phyloP scores from a whole-genome alignment of 805 yeast genomes.

The Suhomyces canberraensis region DNA sequence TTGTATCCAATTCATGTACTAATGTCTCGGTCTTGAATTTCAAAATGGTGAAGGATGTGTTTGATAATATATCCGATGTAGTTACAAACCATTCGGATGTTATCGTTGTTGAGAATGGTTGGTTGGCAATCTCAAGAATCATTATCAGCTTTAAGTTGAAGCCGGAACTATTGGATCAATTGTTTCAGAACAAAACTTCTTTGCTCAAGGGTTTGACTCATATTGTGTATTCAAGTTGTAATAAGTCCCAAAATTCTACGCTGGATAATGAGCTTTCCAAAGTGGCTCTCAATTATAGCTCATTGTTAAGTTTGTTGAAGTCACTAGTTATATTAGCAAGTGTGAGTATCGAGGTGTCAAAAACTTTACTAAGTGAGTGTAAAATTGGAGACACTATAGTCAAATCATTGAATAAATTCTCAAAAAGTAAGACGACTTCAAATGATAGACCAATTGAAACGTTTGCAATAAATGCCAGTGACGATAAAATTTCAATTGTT shows the following conservation, averaged over 20 bases:
- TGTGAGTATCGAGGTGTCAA: conserved; percentile 40
- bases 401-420: conserved; percentile 50
- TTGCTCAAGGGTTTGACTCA: conserved; percentile 23
- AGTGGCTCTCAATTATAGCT: conserved; percentile 29
- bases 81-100: conserved; percentile 55
- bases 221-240: conserved; percentile 24
- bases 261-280: conserved; percentile 14
- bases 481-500: conserved; percentile 49
- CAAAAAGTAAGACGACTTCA: conserved; percentile 24
- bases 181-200: conserved; percentile 23
- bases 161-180: conserved; percentile 43
- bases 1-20: conserved; percentile 67
- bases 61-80: conserved; percentile 58
- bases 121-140: conserved; percentile 61
- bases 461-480: neutral
- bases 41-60: conserved; percentile 49
- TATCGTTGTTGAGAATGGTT: conserved; percentile 58
- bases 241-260: conserved; percentile 18
- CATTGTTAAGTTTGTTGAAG: conserved; percentile 40
- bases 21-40: conserved; percentile 44
- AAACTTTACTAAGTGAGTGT: conserved; percentile 45
- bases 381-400: conserved; percentile 47
- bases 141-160: conserved; percentile 46
- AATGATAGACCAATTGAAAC: conserved; percentile 4
- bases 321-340: conserved; percentile 46